phyloP scores from a whole-genome alignment of 352 stramenopile species.

The Phytophthora brassicae region DNA sequence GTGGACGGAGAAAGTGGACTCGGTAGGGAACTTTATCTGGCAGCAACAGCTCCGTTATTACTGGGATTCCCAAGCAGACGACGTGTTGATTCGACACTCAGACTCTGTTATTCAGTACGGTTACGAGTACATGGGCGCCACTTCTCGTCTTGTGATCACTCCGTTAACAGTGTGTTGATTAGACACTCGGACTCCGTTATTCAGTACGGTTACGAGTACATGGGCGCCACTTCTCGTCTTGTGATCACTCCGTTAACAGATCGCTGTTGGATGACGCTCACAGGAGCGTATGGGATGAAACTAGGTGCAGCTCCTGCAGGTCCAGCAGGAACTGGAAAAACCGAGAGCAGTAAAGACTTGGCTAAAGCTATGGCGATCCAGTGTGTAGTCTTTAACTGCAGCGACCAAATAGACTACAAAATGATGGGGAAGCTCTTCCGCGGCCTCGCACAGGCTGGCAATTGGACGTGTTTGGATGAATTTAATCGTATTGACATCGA shows the following conservation, averaged over 20 bases:
- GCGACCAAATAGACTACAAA: slow-evolving; percentile 95
- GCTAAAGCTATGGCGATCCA: slow-evolving; percentile 94
- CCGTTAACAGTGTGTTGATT: slow-evolving; percentile 90
- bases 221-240: slow-evolving; percentile 88
- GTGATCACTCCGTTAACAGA: slow-evolving; percentile 91
- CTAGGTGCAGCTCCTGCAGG: slow-evolving; percentile 92
- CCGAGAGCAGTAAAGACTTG: slow-evolving; percentile 95
- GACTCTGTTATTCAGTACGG: slow-evolving; percentile 90
- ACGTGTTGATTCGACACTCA: slow-evolving; percentile 87
- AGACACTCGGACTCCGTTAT: slow-evolving; percentile 88
- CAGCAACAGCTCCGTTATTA: slow-evolving; percentile 95
- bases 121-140: slow-evolving; percentile 96
- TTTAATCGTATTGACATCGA: slow-evolving; percentile 96
- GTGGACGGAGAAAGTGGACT: slow-evolving; percentile 65
- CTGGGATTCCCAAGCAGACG: slow-evolving; percentile 88
- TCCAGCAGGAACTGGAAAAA: slow-evolving; percentile 96
- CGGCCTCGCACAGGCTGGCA: slow-evolving; percentile 88
- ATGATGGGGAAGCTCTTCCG: slow-evolving; percentile 97
- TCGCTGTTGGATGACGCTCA: slow-evolving; percentile 96
- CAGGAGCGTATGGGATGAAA: slow-evolving; percentile 91
- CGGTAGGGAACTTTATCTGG: slow-evolving; percentile 92
- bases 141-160: slow-evolving; percentile 85
- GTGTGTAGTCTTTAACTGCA: slow-evolving; percentile 97
- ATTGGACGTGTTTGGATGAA: slow-evolving; percentile 91
- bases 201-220: slow-evolving; percentile 95